Base-by-base conservation (phyloP, 2,329 filamentous ascomycete species). In the Acephala macrosclerotiorum region DNA sequence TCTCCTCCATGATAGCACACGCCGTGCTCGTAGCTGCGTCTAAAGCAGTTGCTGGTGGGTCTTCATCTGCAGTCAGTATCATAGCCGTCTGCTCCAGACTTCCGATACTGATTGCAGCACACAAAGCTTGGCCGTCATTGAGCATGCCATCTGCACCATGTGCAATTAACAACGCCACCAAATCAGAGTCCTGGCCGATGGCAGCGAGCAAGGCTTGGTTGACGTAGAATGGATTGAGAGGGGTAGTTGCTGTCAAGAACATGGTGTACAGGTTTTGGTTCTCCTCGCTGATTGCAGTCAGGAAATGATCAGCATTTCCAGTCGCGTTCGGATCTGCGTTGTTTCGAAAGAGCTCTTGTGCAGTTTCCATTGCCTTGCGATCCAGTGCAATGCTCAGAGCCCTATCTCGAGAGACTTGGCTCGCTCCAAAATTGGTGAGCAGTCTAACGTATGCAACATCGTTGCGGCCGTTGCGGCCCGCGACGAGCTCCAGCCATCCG, bases 301-400 rank as follows among this genome's bases (percentile, higher is more conserved):
- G 38, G 22, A 60, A 60, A 60, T 60, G 26, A 18, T 60, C 58
- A 49, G 40, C 38, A 35, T n/a, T 33, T 33, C 38, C 58, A 33
- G n/a, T 9, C 16, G 18, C 16, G 20, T 60, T 60, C 16, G 58
- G 58, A 25, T 60, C 58, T 29, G 58, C 58, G 26, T 49, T 36
- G n/a, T 60, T 60, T 60, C 58, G 18, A 22, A 60, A 49, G 38
- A 60, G 58, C 40, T 60, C 58, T 25, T 60, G 58, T 14, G 38
- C 58, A 60, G 38, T 60, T 8, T 60, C 40, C 38, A 60, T 47
- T 33, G 58, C 58, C 20, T 45, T 45, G 7, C 58, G n/a, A 38
- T 60, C 58, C 4, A 60, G 58, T 29, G 58, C 58, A 29, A 60
- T 49, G 38, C 16, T 25, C 22, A 60, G n/a, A 60, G 58, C 58